Conservation (phyloP, 2,329 filamentous ascomycete genomes). For the Colletotrichum noveboracense region DNA sequence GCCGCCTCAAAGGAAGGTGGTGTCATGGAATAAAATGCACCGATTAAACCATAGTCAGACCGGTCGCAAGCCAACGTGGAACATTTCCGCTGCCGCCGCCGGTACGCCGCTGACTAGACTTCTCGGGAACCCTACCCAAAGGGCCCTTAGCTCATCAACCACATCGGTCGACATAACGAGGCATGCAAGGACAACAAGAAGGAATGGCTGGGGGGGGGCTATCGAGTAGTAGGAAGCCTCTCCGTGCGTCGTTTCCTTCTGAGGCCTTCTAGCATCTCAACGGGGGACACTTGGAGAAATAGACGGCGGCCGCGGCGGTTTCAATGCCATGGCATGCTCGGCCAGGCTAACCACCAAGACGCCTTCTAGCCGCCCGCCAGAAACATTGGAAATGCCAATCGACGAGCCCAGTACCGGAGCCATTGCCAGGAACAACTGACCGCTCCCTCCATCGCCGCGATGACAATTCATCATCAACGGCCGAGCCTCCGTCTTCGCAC, state of each 20-base stretch:
- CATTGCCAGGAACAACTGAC: not conserved
- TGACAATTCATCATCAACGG: slow-evolving; percentile 2
- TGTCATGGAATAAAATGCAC: not conserved
- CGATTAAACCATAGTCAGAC: not conserved
- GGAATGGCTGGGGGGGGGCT: not conserved
- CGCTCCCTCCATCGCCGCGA: not conserved
- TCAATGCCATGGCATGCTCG: not conserved
- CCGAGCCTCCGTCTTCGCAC: not conserved
- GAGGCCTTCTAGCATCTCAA: not conserved
- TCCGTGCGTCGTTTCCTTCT: not conserved
- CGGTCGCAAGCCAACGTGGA: not conserved
- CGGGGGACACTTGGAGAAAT: not conserved
- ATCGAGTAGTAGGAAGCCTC: not conserved
- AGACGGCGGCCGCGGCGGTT: not conserved
- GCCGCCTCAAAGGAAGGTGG: not conserved
- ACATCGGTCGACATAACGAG: not conserved
- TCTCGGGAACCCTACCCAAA: not conserved
- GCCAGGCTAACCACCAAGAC: not conserved
- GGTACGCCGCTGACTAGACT: not conserved
- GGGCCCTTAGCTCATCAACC: not conserved
- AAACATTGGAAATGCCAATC: not conserved
- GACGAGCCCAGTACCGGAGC: not conserved
- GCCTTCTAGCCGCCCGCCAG: slow-evolving; percentile 3
- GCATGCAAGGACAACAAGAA: not conserved
- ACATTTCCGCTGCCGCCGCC: not conserved